These are phyloP conservation scores for Metrosideros polymorpha DNA, from an alignment of 441 rosid species.

Conservation along the genomic window DNA sequence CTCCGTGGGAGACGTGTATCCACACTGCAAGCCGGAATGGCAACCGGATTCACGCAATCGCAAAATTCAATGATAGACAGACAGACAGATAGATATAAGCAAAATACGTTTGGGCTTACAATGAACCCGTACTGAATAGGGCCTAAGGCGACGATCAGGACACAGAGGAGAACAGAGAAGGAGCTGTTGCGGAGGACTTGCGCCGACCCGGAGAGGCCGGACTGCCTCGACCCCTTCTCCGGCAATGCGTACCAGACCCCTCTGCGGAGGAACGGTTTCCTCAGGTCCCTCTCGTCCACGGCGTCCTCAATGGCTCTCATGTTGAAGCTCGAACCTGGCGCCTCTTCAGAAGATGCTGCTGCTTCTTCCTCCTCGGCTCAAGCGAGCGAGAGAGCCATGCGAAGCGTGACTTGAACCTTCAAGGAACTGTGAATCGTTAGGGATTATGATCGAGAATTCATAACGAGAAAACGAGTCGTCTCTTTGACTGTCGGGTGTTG, in stretches of 20 bases:
- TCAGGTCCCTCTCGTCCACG: constrained; percentile 23
- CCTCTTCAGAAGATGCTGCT: neutral
- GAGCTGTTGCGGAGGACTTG: constrained; percentile 43
- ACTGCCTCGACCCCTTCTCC: constrained; percentile 33
- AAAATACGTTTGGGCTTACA: constrained; percentile 23
- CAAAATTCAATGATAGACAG: neutral
- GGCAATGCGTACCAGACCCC: constrained; percentile 65
- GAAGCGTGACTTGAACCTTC: neutral
- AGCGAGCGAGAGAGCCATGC: neutral
- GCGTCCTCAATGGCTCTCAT: neutral
- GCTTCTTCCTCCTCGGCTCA: neutral
- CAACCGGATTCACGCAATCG: neutral
- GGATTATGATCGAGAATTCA: neutral
- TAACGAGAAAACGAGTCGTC: neutral
- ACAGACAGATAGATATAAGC: neutral
- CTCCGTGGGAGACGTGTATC: constrained; percentile 90
- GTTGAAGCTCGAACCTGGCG: neutral
- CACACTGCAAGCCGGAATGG: constrained; percentile 29
- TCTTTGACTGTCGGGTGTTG: neutral
- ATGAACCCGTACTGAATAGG: constrained; percentile 93
- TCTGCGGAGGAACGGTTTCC: constrained; percentile 75
- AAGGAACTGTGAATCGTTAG: neutral
- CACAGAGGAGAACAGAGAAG: constrained; percentile 68
- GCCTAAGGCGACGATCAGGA: constrained; percentile 81
- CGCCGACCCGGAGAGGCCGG: constrained; percentile 49